phyloP scores from a whole-genome alignment of 2,329 filamentous ascomycete species.

The Sclerotinia glacialis region DNA sequence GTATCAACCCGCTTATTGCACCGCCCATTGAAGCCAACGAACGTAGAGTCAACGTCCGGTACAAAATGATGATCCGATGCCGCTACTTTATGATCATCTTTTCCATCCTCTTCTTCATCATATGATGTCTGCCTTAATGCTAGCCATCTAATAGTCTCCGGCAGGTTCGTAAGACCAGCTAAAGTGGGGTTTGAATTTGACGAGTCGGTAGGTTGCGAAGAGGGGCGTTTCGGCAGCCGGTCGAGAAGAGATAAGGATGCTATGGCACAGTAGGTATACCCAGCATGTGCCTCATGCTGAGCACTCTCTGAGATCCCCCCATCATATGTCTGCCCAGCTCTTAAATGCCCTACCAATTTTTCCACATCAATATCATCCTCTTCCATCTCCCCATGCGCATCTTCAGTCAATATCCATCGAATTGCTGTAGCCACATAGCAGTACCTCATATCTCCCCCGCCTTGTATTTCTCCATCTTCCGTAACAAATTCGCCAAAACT shows the following conservation, averaged over 20 bases:
- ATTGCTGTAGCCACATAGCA: slow-evolving; percentile 82
- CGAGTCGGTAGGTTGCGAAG: slow-evolving; percentile 12
- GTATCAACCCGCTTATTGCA: slow-evolving; percentile 91
- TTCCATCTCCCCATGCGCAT: slow-evolving; percentile 46
- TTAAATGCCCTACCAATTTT: slow-evolving; percentile 67
- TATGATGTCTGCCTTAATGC: slow-evolving; percentile 63
- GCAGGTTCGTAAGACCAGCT: slow-evolving; percentile 41
- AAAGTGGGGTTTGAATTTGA: slow-evolving; percentile 32
- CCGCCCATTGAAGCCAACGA: slow-evolving; percentile 82
- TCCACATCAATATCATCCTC: slow-evolving; percentile 74
- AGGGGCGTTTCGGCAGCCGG: slow-evolving; percentile 31
- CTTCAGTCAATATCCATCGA: slow-evolving; percentile 75
- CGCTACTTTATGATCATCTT: slow-evolving; percentile 24
- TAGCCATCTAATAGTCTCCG: slow-evolving; percentile 51
- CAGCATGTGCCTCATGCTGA: slow-evolving; percentile 51
- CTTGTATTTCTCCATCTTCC: slow-evolving; percentile 58
- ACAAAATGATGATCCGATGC: slow-evolving; percentile 12
- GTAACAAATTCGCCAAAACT: slow-evolving; percentile 85
- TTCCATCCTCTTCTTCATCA: slow-evolving; percentile 45
- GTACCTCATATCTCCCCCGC: slow-evolving; percentile 81
- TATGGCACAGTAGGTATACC: slow-evolving; percentile 87
- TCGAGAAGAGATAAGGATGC: slow-evolving; percentile 69
- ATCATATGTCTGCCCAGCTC: slow-evolving; percentile 52
- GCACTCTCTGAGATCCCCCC: slow-evolving; percentile 39
- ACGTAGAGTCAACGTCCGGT: slow-evolving; percentile 31